These are phyloP conservation scores for Nemania serpens DNA, from an alignment of 2,329 filamentous ascomycete genomes.

Conservation along the genomic window DNA sequence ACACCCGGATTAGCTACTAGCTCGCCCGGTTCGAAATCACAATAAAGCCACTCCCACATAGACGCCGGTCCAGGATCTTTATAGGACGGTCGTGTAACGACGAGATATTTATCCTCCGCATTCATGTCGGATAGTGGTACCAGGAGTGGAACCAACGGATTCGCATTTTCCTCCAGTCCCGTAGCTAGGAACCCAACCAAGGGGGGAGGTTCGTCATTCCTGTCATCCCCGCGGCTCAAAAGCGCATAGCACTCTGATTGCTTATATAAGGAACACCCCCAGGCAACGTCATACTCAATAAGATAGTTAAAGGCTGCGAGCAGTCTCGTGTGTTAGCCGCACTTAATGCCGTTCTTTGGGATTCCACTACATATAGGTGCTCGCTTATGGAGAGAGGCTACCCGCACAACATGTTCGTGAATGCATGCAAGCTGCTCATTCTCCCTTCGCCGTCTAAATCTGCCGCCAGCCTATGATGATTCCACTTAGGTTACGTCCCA, in stretches of 20 bases:
- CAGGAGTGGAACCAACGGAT: neutral
- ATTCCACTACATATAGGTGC: neutral
- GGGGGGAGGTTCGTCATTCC: neutral
- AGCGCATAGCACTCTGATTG: neutral
- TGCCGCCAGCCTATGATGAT: no score
- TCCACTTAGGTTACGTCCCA: no score
- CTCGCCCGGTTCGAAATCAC: neutral
- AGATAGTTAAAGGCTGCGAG: constrained; percentile 20
- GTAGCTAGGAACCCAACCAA: neutral
- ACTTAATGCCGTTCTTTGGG: neutral
- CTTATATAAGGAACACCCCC: constrained; percentile 13
- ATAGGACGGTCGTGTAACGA: neutral
- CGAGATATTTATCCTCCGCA: neutral
- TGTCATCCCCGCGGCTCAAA: neutral
- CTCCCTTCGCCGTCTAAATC: no score
- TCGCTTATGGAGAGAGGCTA: constrained; percentile 13
- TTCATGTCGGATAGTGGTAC: neutral
- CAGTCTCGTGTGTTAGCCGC: neutral
- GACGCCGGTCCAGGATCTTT: constrained; percentile 7
- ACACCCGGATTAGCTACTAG: neutral
- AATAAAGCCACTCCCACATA: constrained; percentile 19
- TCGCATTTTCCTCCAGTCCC: neutral
- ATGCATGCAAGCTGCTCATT: constrained; percentile 21
- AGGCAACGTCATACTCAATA: constrained; percentile 22
- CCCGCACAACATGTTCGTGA: constrained; percentile 10